Base-by-base conservation (phyloP, 345 rosid genomes). In the Erysimum cheiranthoides region DNA sequence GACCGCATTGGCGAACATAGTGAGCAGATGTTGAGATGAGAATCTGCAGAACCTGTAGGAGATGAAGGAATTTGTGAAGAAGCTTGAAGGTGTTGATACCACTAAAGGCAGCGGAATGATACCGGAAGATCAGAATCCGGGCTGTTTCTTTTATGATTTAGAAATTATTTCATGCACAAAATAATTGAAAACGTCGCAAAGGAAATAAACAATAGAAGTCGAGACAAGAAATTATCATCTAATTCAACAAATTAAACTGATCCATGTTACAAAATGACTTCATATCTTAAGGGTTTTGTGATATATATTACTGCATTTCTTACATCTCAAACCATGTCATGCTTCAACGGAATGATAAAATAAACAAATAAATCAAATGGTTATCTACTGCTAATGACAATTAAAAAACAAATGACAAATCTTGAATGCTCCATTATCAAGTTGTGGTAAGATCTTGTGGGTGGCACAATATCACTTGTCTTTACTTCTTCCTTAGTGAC, bases 71-170 rank as follows among this genome's bases (percentile, higher is more conserved):
- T 97, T 94, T 25, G 98, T 92, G 75, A 82, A 42, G 42, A 83
- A 89, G 92, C 73, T 94, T 61, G 95, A 94, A 85, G 89, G 82
- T 4, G 67, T 94, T 21, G 87, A 94, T 86, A 92, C 97, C 2
- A 88, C 83, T 83, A 94, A 86, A 81, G 97, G 97, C 30, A 97
- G 97, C 35, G 98, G 98, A 77, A 94, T 94, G 98, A 92, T 92
- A 70, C 92, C 97, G 1, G 97, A 92, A 5, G 97, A 83, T 82
- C 88, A 90, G 71, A 57, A 59, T 8, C 25, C 83, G 0, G 78
- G 85, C n/a, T 94, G 97, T 73, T 86, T 94, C 77, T 94, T 32
- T 32, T 32, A 32, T 32, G 35, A 32, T 32, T 5, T 32, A 32
- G 35, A 7, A n/a, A n/a, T n/a, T n/a, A 32, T 32, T 32, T 32